phyloP scores from a whole-genome alignment of 345 rosid genomes.

The Ceriops tagal region DNA sequence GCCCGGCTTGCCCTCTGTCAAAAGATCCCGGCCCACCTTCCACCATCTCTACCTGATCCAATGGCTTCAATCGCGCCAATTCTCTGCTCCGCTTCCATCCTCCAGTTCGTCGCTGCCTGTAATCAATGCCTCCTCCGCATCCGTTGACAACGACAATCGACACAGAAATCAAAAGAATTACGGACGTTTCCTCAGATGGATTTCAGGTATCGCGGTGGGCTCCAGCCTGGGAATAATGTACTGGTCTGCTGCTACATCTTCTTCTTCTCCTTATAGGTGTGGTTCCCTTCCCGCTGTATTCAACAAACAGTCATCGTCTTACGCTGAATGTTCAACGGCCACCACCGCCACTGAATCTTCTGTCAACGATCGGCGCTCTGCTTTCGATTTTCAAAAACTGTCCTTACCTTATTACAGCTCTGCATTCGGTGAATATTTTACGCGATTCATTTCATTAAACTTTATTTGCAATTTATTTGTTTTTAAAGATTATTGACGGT shows the following conservation, averaged over 20 bases:
- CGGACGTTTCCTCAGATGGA: conserved; percentile 39
- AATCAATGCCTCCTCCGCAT: conserved; percentile 16
- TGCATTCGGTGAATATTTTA: conserved; percentile 15
- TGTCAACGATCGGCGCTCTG: conserved; percentile 20
- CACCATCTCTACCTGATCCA: conserved; percentile 34
- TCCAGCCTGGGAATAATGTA: conserved; percentile 57
- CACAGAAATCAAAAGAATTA: background rate
- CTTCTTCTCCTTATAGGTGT: conserved; percentile 5
- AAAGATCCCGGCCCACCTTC: conserved; percentile 41
- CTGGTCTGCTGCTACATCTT: conserved; percentile 26
- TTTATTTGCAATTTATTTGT: conserved; percentile 56
- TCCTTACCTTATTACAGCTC: conserved; percentile 63
- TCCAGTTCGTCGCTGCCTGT: conserved; percentile 30
- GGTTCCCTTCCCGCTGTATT: conserved; percentile 30
- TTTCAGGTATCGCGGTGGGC: conserved; percentile 49
- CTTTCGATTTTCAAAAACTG: conserved; percentile 43
- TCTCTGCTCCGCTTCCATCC: conserved; percentile 28
- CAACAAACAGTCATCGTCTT: conserved; percentile 33
- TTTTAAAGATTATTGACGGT: background rate
- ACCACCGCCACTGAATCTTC: conserved; percentile 20
- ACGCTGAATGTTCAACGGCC: conserved; percentile 44
- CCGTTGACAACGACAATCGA: conserved; percentile 14
- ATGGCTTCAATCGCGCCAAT: conserved; percentile 41
- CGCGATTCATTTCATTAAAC: too few species aligned
- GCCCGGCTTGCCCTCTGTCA: conserved; percentile 36